Percentiles rank a stretch among this genome's conserved stretches.
These are phyloP conservation scores for Butyriboletus loyo DNA, from an alignment of 768 basidiomycete genomes.

Conservation along the genomic window DNA sequence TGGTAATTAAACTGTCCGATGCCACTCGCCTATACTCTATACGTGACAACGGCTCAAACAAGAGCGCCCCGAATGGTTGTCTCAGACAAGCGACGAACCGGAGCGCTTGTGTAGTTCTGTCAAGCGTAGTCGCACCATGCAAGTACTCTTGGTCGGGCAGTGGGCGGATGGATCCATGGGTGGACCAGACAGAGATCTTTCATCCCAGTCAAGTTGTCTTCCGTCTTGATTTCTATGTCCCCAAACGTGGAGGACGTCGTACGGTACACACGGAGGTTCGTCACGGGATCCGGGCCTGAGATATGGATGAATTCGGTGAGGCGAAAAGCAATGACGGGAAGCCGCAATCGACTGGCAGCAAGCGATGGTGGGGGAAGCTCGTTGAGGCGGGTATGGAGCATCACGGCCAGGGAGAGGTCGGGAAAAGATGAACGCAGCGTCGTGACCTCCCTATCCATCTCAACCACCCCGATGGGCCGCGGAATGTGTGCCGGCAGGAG, in stretches of 20 bases:
- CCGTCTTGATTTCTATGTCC: constrained; percentile 1
- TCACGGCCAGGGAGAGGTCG: not conserved
- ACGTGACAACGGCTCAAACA: not conserved
- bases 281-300: not conserved
- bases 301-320: not conserved
- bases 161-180: constrained; percentile 10
- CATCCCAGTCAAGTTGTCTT: not conserved
- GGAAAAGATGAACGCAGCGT: not conserved
- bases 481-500: not conserved
- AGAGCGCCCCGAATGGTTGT: constrained; percentile 5
- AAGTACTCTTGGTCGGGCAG: constrained; percentile 1
- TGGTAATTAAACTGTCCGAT: constrained; percentile 5
- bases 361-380: not conserved
- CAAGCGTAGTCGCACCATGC: not conserved
- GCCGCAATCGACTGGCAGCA: not conserved
- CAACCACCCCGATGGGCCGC: not conserved
- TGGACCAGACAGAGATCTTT: constrained; percentile 6
- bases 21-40: constrained; percentile 7
- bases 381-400: not conserved
- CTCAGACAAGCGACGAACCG: not conserved
- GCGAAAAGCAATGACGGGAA: constrained; percentile 5
- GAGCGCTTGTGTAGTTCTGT: not conserved
- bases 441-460: not conserved
- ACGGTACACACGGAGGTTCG: not conserved
- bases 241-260: not conserved